phyloP scores from a whole-genome alignment of 2,329 filamentous ascomycete genomes.

The Phialophora expanda region DNA sequence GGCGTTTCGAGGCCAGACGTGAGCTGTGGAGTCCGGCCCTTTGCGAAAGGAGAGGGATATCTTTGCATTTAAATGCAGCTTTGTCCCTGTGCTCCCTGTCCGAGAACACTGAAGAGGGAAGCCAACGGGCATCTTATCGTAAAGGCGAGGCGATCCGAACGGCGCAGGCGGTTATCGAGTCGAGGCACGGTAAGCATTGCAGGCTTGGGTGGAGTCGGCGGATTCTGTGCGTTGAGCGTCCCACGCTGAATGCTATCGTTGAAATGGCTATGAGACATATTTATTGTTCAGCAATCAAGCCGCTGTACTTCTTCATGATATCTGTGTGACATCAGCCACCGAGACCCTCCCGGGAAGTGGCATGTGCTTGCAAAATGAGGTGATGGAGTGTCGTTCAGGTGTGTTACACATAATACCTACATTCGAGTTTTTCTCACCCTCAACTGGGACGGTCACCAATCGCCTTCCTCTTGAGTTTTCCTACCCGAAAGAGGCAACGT shows the following conservation, averaged over 20 bases:
- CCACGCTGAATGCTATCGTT: slow-evolving; percentile 12
- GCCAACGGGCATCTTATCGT: background rate
- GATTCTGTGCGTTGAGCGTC: background rate
- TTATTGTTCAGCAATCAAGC: slow-evolving; percentile 7
- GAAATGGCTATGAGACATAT: slow-evolving; percentile 6
- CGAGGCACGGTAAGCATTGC: background rate
- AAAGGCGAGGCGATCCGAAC: background rate
- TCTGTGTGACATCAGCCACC: background rate
- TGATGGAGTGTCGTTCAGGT: background rate
- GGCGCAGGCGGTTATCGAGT: background rate
- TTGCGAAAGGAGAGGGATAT: slow-evolving; percentile 29
- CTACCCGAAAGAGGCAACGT: slow-evolving; percentile 23
- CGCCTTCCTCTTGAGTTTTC: background rate
- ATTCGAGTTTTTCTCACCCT: background rate
- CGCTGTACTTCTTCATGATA: background rate
- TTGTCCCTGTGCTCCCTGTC: slow-evolving; percentile 20
- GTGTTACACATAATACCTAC: background rate
- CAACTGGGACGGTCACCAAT: background rate
- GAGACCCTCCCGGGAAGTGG: background rate
- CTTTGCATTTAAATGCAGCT: slow-evolving; percentile 39
- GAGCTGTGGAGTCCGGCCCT: slow-evolving; percentile 7
- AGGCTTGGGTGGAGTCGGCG: background rate
- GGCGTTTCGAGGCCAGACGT: slow-evolving; percentile 10
- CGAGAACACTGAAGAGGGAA: background rate
- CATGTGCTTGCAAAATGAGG: background rate